A percentile compares a stretch with the other conserved stretches of the same genome.
phyloP scores from a whole-genome alignment of 768 basidiomycete species.

The Gyrodon lividus region DNA sequence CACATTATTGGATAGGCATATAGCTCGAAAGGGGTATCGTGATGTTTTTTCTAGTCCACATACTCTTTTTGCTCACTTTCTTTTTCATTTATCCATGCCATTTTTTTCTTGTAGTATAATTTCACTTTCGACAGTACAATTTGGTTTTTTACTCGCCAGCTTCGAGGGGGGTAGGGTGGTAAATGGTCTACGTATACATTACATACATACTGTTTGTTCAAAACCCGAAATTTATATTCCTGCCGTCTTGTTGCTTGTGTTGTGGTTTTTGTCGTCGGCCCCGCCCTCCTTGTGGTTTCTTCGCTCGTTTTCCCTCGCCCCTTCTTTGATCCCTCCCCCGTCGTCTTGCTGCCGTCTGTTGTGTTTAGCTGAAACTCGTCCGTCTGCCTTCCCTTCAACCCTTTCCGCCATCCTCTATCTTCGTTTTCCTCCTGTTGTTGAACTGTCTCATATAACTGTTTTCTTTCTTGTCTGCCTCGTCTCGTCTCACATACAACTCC shows the following conservation, averaged over 20 bases:
- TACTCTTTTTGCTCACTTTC: constrained; percentile 10
- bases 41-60: neutral
- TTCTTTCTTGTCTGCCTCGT: neutral
- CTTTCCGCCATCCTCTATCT: neutral
- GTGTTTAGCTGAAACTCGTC: constrained; percentile 1
- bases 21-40: constrained; percentile 4
- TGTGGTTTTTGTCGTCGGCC: neutral
- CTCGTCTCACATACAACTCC: neutral
- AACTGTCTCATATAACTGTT: neutral
- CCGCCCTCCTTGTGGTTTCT: constrained; percentile 8
- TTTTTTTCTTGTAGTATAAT: constrained; percentile 9
- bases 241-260: neutral
- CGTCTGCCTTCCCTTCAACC: neutral
- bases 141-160: neutral
- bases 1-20: constrained; percentile 20
- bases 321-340: constrained; percentile 19
- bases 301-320: constrained; percentile 1
- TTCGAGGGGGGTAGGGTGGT: neutral
- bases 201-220: constrained; percentile 10
- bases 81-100: constrained; percentile 13
- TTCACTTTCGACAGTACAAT: constrained; percentile 9
- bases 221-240: constrained; percentile 14
- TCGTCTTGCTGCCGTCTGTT: constrained; percentile 19
- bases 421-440: neutral
- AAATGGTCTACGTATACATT: constrained; percentile 1